Base-by-base conservation (phyloP, 1,284 basidiomycete species). In the Phaffia rhodozyma region DNA sequence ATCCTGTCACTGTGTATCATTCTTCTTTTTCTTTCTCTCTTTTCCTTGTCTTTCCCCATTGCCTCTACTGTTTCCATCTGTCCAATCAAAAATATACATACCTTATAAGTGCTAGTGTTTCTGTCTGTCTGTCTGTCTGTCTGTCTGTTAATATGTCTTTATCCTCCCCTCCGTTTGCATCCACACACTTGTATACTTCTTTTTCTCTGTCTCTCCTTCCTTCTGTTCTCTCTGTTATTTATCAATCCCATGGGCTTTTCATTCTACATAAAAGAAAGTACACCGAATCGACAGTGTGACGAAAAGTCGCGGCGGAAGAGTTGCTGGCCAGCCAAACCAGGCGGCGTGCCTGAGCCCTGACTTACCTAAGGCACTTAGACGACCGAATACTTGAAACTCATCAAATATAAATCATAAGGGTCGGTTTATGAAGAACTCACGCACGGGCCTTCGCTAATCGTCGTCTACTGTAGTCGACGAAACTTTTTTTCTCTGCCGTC, bases 1-100 rank as follows among this genome's bases (percentile, higher is more conserved):
- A 76, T 54, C 27, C 54, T 51, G 51, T 43, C 13, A 16, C 16
- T 5, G 3, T 53, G 30, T 59, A 29, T 48, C 30, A 27, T 30
- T 34, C 34, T 57, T 52, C 34, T 57, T 23, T 29, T 49, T 32
- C 49, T 38, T 57, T 53, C 4, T 30, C 11, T 30, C 32, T 23
- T 25, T 27, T 30, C 50, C 43, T 50, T 38, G 48, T 51, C 20
- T 43, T 16, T 43, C 13, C 13, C 16, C 13, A 32, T 49, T 53
- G 43, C 52, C 38, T 32, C 29, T 55, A 61, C 23, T 48, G 53
- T 53, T 53, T 53, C 25, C 52, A 20, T 27, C 18, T 53, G 38
- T 43, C 16, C 38, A 43, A 43, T 11, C 38, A 43, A 43, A 43
- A 43, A 43, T 43, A 43, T 43, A 7, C 38, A 43, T 43, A 43